These are phyloP conservation scores for Zasmidium cellare DNA, from an alignment of 2,329 filamentous ascomycete species.

Conservation along the genomic window DNA sequence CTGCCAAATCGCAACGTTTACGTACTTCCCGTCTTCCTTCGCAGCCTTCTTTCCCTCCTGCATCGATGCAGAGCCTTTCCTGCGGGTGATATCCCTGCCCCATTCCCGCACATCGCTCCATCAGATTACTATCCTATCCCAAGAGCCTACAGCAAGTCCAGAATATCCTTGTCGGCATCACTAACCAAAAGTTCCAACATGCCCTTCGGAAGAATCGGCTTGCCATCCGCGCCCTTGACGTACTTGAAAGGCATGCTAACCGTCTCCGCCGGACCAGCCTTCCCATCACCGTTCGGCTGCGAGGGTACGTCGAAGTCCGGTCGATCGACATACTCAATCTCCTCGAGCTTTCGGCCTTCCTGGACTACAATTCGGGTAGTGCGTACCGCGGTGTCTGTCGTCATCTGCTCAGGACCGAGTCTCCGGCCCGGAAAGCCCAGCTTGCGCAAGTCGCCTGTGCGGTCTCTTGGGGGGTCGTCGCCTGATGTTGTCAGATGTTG, in stretches of 20 bases:
- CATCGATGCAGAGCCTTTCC: no score
- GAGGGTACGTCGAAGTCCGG: slow-evolving; percentile 75
- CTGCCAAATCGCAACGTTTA: background rate
- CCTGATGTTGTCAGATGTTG: slow-evolving; percentile 1
- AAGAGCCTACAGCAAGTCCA: slow-evolving; percentile 65
- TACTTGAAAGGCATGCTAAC: slow-evolving; percentile 99
- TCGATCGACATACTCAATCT: slow-evolving; percentile 81
- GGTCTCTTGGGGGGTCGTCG: slow-evolving; percentile 58
- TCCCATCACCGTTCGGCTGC: slow-evolving; percentile 54
- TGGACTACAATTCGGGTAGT: slow-evolving; percentile 89
- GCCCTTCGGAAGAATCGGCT: slow-evolving; percentile 92
- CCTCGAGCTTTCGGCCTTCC: slow-evolving; percentile 74
- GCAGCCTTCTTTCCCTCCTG: no score
- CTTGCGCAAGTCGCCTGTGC: slow-evolving; percentile 90
- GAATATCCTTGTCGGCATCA: slow-evolving; percentile 88
- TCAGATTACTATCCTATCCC: no score
- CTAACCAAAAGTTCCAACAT: slow-evolving; percentile 94
- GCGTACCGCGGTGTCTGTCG: slow-evolving; percentile 92
- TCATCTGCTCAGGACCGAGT: slow-evolving; percentile 94
- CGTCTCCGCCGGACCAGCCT: slow-evolving; percentile 66
- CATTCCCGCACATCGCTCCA: no score
- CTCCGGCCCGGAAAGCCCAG: slow-evolving; percentile 89
- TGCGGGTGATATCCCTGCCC: no score
- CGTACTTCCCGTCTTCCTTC: no score
- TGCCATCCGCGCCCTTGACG: slow-evolving; percentile 69